These are phyloP conservation scores for Choiromyces venosus DNA, from an alignment of 495 filamentous ascomycete species.

Conservation along the genomic window DNA sequence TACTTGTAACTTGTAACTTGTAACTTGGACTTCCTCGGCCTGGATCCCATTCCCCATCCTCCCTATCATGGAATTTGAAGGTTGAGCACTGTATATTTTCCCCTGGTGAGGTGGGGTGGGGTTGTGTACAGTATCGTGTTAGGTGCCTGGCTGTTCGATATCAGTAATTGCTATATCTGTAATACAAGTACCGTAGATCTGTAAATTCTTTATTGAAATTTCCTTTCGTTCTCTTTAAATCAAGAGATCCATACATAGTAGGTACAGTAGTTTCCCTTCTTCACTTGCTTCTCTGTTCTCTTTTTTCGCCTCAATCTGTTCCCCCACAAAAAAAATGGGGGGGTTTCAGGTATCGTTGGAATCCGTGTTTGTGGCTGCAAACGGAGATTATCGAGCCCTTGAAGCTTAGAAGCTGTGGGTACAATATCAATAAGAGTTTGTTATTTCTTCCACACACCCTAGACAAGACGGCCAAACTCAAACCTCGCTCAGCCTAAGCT, in stretches of 20 bases:
- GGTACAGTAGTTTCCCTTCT: constrained; percentile 9
- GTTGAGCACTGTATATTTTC: background rate
- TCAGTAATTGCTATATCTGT: too few relatives aligned
- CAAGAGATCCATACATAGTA: too few relatives aligned
- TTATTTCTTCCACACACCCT: background rate
- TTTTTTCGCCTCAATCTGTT: background rate
- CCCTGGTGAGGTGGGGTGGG: too few relatives aligned
- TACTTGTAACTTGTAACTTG: too few relatives aligned
- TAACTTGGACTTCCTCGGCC: background rate
- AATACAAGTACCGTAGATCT: too few relatives aligned
- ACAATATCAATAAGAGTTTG: background rate
- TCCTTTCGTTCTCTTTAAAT: too few relatives aligned
- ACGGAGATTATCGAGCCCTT: constrained; percentile 30
- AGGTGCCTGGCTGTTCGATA: too few relatives aligned
- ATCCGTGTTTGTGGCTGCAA: constrained; percentile 33
- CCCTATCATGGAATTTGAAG: background rate
- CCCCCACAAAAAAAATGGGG: constrained; percentile 3
- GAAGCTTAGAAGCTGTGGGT: background rate
- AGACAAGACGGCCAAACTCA: background rate
- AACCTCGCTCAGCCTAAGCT: background rate
- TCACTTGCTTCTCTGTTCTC: constrained; percentile 8
- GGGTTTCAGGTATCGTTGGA: constrained; percentile 24
- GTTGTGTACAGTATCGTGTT: too few relatives aligned
- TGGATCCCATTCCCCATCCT: background rate
- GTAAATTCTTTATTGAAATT: too few relatives aligned